Evolutionary conservation across 768 basidiomycete species (phyloP), one percentile per base, ranked within the genome.

Genomic region (Kwoniella heveanensis): DNA sequence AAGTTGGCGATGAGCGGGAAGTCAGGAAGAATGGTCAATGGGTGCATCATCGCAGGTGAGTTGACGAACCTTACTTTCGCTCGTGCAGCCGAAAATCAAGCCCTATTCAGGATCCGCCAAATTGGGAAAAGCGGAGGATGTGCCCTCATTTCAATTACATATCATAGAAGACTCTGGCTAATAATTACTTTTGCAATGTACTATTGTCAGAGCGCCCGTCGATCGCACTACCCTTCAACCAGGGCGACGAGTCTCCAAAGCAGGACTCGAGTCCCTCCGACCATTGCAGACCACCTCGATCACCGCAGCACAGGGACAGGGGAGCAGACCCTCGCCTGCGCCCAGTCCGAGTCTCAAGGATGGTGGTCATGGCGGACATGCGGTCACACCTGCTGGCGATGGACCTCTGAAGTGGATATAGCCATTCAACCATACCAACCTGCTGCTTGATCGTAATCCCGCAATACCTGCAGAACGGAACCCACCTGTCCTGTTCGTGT

Each of bases 171-270:
- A 44, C 39, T 6, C 32, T 32, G 7, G 19, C 8, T 6, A 19
- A 47, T 47, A 7, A 47, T 19, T 5, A 19, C 19, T 47, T 19
- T 26, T 55, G 54, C 2, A 2, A 17, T 55, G 32, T 37, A 1
- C 49, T 49, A 36, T 15, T 25, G 15, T 19, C 66, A 80, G 79
- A 60, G 91, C 91, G 27, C 92, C 93, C 1, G 92, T 94, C 26
- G 85, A 94, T 74, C 89, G 91, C 80, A 88, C 82, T 47, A 95
- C 93, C 36, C 80, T 95, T 67, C 92, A 95, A 78, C 93, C 93
- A 26, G 84, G 90, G 84, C 82, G 93, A 65, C 83, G 93, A 67
- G 92, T 92, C 64, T 92, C 90, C 78, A 96, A 96, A 81, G 92
- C 93, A 5, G 93, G 93, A 30, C 80, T 96, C 67, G 93, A 96